Evolutionary conservation across 495 filamentous ascomycete genomes (phyloP).

Genomic region (Bacidia rubella): DNA sequence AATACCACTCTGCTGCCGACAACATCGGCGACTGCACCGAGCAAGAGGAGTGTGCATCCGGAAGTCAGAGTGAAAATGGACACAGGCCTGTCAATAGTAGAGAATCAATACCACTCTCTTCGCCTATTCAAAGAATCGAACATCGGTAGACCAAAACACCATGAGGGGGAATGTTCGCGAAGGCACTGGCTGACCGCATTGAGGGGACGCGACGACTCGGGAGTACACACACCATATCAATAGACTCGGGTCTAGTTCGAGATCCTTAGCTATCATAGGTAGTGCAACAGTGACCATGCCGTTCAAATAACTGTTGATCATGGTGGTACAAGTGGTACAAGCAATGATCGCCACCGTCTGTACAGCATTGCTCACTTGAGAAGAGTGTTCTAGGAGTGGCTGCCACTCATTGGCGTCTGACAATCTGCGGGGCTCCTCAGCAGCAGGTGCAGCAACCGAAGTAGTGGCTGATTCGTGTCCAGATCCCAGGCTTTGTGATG

Average conservation of each 20-base stretch:
- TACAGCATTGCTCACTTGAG: neutral
- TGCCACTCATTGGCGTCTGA: neutral
- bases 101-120: too few species aligned
- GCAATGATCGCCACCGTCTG: neutral
- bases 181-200: neutral
- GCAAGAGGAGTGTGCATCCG: constrained; percentile 34
- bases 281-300: constrained; percentile 20
- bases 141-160: too few species aligned
- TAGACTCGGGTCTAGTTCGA: constrained; percentile 16
- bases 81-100: constrained; percentile 12
- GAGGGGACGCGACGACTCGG: neutral
- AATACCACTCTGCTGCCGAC: constrained; percentile 32
- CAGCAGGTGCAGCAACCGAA: neutral
- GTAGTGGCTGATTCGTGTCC: neutral
- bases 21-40: constrained; percentile 38
- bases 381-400: neutral
- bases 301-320: constrained; percentile 11
- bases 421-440: neutral
- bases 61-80: constrained; percentile 32
- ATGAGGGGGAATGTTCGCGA: too few species aligned
- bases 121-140: too few species aligned
- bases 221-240: constrained; percentile 18
- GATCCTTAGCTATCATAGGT: constrained; percentile 21
- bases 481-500: neutral
- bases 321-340: neutral